A percentile compares a stretch with the other conserved stretches of the same genome.
phyloP scores from a whole-genome alignment of 352 stramenopile genomes.

The Globisporangium apiculatum region DNA sequence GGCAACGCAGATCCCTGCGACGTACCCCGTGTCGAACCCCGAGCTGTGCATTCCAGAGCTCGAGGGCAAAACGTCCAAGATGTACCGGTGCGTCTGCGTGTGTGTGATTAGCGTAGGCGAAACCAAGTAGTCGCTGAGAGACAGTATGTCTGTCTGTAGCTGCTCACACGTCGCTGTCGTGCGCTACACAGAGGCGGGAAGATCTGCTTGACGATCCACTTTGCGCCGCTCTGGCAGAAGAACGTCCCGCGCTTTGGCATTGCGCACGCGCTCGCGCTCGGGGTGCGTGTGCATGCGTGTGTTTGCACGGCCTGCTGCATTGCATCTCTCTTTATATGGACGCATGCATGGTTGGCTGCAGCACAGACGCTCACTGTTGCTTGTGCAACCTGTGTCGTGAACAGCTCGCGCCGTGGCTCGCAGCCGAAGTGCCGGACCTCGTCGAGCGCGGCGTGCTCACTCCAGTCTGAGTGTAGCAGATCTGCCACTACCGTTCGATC shows the following conservation, averaged over 20 bases:
- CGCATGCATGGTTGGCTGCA: too few species aligned
- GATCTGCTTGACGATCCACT: constrained; percentile 87
- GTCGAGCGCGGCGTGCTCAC: constrained; percentile 73
- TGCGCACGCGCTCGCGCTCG: constrained; percentile 76
- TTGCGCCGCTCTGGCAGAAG: constrained; percentile 85
- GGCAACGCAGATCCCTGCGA: constrained; percentile 48
- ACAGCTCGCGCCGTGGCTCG: constrained; percentile 81
- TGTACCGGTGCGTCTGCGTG: constrained; percentile 54
- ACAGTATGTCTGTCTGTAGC: too few species aligned
- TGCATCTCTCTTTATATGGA: constrained; percentile 3
- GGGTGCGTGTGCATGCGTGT: constrained; percentile 27
- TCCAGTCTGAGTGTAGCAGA: constrained; percentile 30
- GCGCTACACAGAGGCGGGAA: constrained; percentile 49
- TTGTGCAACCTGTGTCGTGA: too few species aligned
- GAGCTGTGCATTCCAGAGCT: constrained; percentile 84
- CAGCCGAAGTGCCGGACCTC: constrained; percentile 81
- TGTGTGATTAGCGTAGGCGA: too few species aligned
- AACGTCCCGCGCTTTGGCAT: constrained; percentile 85
- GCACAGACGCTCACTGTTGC: too few species aligned
- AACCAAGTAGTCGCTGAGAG: too few species aligned
- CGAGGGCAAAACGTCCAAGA: constrained; percentile 88
- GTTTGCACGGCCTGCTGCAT: neutral
- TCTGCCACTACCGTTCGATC: neutral
- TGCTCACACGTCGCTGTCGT: too few species aligned
- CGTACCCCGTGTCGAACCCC: constrained; percentile 76